Percentiles rank a stretch among this genome's conserved stretches.
These are phyloP conservation scores for Podaxis sp. DNA, from an alignment of 768 basidiomycete genomes.

Conservation along the genomic window DNA sequence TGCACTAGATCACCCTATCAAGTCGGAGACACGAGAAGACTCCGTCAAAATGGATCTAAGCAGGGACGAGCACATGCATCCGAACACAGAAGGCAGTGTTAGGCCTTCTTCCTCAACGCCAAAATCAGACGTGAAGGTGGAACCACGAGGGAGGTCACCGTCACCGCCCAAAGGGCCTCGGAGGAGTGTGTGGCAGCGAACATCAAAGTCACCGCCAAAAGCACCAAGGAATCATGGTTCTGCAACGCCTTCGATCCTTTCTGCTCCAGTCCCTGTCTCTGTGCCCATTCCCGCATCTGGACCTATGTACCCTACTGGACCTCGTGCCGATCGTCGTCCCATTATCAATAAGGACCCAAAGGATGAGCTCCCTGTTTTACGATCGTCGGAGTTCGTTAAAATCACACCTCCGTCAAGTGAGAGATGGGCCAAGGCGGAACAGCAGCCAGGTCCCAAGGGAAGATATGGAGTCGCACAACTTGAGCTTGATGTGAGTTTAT, in stretches of 20 bases:
- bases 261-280: neutral
- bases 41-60: neutral
- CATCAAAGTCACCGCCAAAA: conserved; percentile 7
- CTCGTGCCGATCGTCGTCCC: conserved; percentile 9
- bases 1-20: neutral
- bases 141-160: conserved; percentile 7
- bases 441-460: neutral
- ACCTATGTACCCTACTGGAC: conserved; percentile 5
- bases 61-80: neutral
- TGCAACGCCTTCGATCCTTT: neutral
- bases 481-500: neutral
- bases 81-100: neutral
- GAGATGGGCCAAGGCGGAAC: neutral
- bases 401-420: neutral
- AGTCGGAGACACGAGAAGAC: neutral
- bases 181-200: conserved; percentile 1
- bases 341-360: neutral
- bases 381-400: neutral
- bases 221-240: conserved; percentile 3
- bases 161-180: conserved; percentile 11
- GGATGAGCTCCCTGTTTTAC: neutral
- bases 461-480: neutral
- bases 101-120: neutral
- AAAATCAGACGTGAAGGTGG: neutral
- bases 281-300: neutral